Conservation (phyloP, 1,284 basidiomycete species). For the Stygiomarasmius scandens region DNA sequence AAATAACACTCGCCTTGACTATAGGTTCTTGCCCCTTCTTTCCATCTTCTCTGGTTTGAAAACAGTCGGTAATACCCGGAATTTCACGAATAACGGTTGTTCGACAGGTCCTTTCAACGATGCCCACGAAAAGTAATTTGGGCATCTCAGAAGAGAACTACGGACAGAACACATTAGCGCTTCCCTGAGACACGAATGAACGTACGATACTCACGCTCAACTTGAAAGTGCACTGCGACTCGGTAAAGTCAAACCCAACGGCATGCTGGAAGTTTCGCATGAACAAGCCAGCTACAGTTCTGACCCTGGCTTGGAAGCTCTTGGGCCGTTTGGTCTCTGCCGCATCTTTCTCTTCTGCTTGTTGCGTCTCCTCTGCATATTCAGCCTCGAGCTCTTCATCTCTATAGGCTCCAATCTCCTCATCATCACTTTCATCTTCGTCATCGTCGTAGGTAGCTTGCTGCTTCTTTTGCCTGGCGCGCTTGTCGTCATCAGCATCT, state of each 20-base stretch:
- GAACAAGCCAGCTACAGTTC: slow-evolving; percentile 45
- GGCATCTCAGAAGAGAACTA: slow-evolving; percentile 78
- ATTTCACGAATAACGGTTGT: slow-evolving; percentile 89
- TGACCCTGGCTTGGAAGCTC: slow-evolving; percentile 25
- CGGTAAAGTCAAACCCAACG: slow-evolving; percentile 78
- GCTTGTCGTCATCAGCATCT: slow-evolving; percentile 78
- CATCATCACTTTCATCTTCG: slow-evolving; percentile 51
- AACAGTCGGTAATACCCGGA: slow-evolving; percentile 82
- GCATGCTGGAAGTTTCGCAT: slow-evolving; percentile 57
- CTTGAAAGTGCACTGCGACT: slow-evolving; percentile 74
- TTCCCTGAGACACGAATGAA: not conserved
- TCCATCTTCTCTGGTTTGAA: slow-evolving; percentile 63
- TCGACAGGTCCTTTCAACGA: slow-evolving; percentile 85
- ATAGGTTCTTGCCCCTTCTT: slow-evolving; percentile 49
- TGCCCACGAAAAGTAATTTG: slow-evolving; percentile 89
- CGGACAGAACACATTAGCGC: slow-evolving; percentile 13
- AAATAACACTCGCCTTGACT: slow-evolving; percentile 48
- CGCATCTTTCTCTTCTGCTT: slow-evolving; percentile 32
- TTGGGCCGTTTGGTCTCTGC: slow-evolving; percentile 33
- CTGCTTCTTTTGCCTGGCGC: slow-evolving; percentile 65
- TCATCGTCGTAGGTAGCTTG: slow-evolving; percentile 77
- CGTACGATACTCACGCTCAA: slow-evolving; percentile 62
- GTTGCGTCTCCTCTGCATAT: slow-evolving; percentile 46
- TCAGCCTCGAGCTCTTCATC: slow-evolving; percentile 75
- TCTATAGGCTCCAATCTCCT: slow-evolving; percentile 47